phyloP scores from a whole-genome alignment of 2,329 filamentous ascomycete genomes.

The Pseudogymnoascus sp. region DNA sequence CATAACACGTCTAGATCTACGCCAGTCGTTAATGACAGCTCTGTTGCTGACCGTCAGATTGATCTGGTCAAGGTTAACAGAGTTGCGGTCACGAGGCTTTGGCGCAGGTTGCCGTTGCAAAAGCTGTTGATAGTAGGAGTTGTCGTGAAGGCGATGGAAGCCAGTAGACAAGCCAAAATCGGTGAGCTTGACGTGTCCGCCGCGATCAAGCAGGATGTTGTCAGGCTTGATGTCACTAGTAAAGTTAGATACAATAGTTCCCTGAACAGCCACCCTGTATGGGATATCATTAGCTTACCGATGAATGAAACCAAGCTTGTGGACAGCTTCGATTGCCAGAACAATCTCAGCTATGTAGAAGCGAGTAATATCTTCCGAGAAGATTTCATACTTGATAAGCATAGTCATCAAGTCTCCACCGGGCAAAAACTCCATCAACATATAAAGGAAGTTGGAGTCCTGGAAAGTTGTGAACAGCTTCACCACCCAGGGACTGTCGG shows the following conservation, averaged over 20 bases:
- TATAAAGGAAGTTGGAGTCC: conserved; percentile 91
- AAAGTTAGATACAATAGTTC: background rate
- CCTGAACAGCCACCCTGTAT: background rate
- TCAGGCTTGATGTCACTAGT: conserved; percentile 95
- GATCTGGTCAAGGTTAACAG: conserved; percentile 94
- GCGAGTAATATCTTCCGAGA: conserved; percentile 94
- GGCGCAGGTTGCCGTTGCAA: conserved; percentile 76
- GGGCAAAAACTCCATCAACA: conserved; percentile 98
- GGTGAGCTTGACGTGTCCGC: conserved; percentile 95
- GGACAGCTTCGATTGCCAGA: conserved; percentile 95
- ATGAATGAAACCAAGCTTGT: conserved; percentile 96
- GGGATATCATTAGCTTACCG: conserved; percentile 52
- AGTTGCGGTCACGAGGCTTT: conserved; percentile 74
- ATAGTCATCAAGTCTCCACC: conserved; percentile 99
- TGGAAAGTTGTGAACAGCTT: conserved; percentile 98
- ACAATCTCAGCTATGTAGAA: conserved; percentile 99
- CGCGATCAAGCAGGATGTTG: conserved; percentile 91
- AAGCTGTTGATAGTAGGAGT: conserved; percentile 96
- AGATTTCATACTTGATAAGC: conserved; percentile 99
- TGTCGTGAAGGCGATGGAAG: conserved; percentile 96
- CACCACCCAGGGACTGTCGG: conserved; percentile 99
- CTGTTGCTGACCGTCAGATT: conserved; percentile 97
- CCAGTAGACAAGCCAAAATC: conserved; percentile 97
- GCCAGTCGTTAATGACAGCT: conserved; percentile 97
- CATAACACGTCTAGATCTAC: conserved; percentile 89